These are phyloP conservation scores for Aurifilum marmelostoma DNA, from an alignment of 2,329 filamentous ascomycete species.

Conservation along the genomic window DNA sequence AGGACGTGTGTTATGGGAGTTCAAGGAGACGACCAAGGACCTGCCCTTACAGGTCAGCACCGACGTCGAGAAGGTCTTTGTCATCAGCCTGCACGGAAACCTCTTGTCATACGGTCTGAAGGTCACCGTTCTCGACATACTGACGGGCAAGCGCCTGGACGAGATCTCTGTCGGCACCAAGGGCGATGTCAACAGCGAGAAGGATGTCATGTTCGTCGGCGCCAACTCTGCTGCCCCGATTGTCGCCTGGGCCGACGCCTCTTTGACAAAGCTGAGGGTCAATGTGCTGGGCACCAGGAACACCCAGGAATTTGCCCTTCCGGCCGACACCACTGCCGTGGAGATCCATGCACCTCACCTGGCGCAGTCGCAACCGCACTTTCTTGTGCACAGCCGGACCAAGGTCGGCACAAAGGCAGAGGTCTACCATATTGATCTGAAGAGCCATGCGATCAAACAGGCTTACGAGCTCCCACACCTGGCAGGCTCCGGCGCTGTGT, in stretches of 20 bases:
- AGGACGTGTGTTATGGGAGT: conserved; percentile 80
- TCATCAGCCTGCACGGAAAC: conserved; percentile 73
- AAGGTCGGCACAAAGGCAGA: conserved; percentile 75
- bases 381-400: conserved; percentile 81
- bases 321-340: conserved; percentile 52
- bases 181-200: conserved; percentile 66
- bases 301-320: conserved; percentile 57
- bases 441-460: conserved; percentile 69
- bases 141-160: conserved; percentile 72
- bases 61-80: conserved; percentile 72
- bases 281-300: conserved; percentile 69
- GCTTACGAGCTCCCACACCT: conserved; percentile 79
- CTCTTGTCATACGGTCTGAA: conserved; percentile 75
- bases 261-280: conserved; percentile 65
- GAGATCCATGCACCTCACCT: conserved; percentile 76
- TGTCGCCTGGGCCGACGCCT: conserved; percentile 73
- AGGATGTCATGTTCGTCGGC: conserved; percentile 74
- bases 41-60: conserved; percentile 75
- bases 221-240: conserved; percentile 76
- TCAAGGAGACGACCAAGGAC: conserved; percentile 69
- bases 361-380: conserved; percentile 74
- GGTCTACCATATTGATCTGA: conserved; percentile 80
- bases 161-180: conserved; percentile 76
- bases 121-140: conserved; percentile 72
- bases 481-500: conserved; percentile 73